phyloP scores from a whole-genome alignment of 257 asterid species.

The Jaltomata sinuosa region DNA sequence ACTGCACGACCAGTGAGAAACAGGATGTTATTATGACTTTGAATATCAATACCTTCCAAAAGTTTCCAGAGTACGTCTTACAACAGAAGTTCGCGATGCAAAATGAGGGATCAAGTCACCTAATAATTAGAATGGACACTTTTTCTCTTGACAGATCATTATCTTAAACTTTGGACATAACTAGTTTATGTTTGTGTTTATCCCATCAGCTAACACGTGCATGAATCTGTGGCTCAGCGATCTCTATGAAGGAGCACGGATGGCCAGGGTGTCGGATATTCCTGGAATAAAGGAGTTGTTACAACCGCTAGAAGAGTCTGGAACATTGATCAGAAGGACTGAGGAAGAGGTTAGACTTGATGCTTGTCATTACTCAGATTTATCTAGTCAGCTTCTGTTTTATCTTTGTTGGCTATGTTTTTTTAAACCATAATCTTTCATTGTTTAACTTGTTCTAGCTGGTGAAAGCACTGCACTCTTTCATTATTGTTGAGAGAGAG shows the following conservation, averaged over 20 bases:
- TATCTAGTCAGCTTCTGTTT: background rate
- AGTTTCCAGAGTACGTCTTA: background rate
- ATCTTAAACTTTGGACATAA: background rate
- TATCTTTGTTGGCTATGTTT: background rate
- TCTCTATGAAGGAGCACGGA: constrained; percentile 92
- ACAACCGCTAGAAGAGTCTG: constrained; percentile 82
- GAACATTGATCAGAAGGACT: constrained; percentile 75
- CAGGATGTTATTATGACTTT: background rate
- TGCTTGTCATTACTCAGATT: background rate
- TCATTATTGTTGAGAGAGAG: constrained; percentile 85
- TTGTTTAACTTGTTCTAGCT: constrained; percentile 34
- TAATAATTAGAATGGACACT: background rate
- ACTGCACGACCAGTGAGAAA: background rate
- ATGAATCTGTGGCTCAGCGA: constrained; percentile 46
- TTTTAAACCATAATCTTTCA: background rate
- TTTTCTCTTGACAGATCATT: background rate
- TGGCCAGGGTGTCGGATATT: constrained; percentile 66
- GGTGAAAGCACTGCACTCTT: constrained; percentile 48
- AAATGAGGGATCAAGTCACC: background rate
- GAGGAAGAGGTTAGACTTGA: constrained; percentile 56
- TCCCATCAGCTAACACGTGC: background rate
- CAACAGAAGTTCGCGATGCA: background rate
- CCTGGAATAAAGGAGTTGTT: constrained; percentile 65
- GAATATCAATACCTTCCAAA: background rate
- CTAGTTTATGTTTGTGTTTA: background rate